Evolutionary conservation across 768 basidiomycete species (phyloP), one percentile per base, ranked within the genome.

Genomic region (Tubosaeta brunneosetosa): DNA sequence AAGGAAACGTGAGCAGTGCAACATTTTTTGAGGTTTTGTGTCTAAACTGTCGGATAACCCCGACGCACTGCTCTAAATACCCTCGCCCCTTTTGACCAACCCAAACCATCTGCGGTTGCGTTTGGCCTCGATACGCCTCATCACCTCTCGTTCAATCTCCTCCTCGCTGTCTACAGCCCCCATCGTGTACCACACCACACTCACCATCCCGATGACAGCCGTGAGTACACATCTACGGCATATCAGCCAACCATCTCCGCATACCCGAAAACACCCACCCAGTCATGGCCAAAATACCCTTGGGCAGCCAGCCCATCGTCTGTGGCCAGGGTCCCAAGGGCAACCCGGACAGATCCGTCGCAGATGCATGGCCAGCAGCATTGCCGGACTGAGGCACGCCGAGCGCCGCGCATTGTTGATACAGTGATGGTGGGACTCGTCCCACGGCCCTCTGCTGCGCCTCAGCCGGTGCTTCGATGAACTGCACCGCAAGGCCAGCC

Each of bases 161-260:
- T 84, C 84, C 38, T 92, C 91, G 42, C 86, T 79, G 54, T 90
- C 73, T 51, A 72, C 72, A 5, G 81, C 82, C n/a, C 91, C 90
- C 43, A 84, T 73, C 34, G 86, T 73, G 70, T 98, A 98, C 92
- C 94, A 98, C 36, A 83, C 73, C 29, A 95, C 89, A 1, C 82
- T 78, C 8, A 74, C 56, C 85, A 97, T 88, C 1, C 95, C 95
- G 36, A 95, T 55, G 13, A 89, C 73, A 2, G 91, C 94, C 1
- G 90, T 81, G 49, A 97, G 71, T 34, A 97, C 84, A 57, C 88
- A 91, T 17, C 86, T 87, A 70, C 62, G 53, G 61, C 17, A 40
- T 3, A 22, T 53, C 43, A 59, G 22, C 17, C 43, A 44, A 43
- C 27, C 6, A 61, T 3, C 33, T 10, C 49, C 11, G 11, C 43